phyloP scores from a whole-genome alignment of 2,329 filamentous ascomycete species.

The Dactylella cylindrospora region DNA sequence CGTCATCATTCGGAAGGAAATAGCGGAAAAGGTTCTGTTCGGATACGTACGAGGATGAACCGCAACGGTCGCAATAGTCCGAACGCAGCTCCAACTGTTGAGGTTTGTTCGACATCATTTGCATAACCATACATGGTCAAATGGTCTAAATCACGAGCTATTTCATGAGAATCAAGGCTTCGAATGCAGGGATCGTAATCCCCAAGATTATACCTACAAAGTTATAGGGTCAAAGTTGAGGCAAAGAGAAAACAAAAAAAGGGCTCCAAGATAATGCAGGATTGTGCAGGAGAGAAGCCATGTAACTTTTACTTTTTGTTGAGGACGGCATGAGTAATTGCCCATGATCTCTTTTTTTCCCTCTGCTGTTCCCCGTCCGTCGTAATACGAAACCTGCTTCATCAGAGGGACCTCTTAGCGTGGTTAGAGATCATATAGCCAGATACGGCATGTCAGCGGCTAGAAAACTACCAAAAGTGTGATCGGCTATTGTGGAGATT shows the following conservation, averaged over 20 bases:
- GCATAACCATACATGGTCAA: too few species aligned
- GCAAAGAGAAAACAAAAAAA: constrained; percentile 22
- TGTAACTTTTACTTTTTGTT: too few species aligned
- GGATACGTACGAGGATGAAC: constrained; percentile 24
- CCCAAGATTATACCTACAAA: constrained; percentile 14
- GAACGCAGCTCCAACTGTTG: constrained; percentile 11
- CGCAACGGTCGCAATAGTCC: constrained; percentile 16
- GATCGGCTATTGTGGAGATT: constrained; percentile 45
- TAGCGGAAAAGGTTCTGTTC: too few species aligned
- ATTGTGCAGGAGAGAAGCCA: background rate
- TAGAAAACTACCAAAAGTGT: constrained; percentile 9
- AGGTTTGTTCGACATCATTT: too few species aligned
- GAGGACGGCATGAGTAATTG: constrained; percentile 8
- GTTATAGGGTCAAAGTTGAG: constrained; percentile 26
- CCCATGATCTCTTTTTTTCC: constrained; percentile 22
- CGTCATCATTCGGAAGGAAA: too few species aligned
- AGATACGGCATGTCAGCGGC: constrained; percentile 44
- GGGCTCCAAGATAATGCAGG: constrained; percentile 18
- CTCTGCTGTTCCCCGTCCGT: too few species aligned
- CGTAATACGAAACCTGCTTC: constrained; percentile 38
- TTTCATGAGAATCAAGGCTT: constrained; percentile 10
- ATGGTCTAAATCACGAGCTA: constrained; percentile 32
- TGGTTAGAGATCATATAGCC: constrained; percentile 34
- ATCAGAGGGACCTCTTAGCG: constrained; percentile 3
- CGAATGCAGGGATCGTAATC: constrained; percentile 20